Evolutionary conservation across 805 yeast genomes (phyloP).

Genomic region (Starmerella vaccinii): DNA sequence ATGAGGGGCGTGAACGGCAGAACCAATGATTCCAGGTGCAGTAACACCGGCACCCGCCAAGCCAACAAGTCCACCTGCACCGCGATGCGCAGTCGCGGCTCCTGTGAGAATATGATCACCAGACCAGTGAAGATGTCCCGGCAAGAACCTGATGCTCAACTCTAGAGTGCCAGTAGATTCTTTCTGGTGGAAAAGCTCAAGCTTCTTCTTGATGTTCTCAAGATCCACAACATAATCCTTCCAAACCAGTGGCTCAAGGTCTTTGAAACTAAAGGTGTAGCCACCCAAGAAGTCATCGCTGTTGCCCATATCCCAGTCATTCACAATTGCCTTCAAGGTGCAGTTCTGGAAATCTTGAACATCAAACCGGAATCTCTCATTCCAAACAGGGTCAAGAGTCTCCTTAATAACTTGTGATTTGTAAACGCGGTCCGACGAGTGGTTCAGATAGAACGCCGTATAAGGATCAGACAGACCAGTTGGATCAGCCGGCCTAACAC

Average conservation of each 20-base stretch:
- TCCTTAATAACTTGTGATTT: slow-evolving; percentile 76
- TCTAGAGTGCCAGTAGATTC: slow-evolving; percentile 54
- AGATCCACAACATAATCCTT: slow-evolving; percentile 45
- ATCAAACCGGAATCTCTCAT: slow-evolving; percentile 44
- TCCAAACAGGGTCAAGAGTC: slow-evolving; percentile 84
- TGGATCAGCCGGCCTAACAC: slow-evolving; percentile 74
- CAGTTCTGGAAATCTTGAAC: slow-evolving; percentile 17
- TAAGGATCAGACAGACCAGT: slow-evolving; percentile 94
- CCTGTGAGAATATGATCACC: slow-evolving; percentile 21
- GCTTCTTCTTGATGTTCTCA: slow-evolving; percentile 33
- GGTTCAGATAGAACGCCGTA: slow-evolving; percentile 57
- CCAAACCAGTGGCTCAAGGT: slow-evolving; percentile 48
- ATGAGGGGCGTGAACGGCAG: slow-evolving; percentile 30
- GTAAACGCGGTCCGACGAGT: slow-evolving; percentile 43
- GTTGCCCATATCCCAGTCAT: slow-evolving; percentile 92
- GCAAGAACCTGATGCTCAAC: slow-evolving; percentile 52
- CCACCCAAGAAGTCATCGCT: slow-evolving; percentile 73
- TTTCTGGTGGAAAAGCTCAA: slow-evolving; percentile 36
- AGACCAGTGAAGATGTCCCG: slow-evolving; percentile 46
- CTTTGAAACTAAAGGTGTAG: slow-evolving; percentile 46
- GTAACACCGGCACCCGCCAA: slow-evolving; percentile 31
- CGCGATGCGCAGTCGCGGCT: slow-evolving; percentile 22
- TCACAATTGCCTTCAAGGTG: slow-evolving; percentile 39
- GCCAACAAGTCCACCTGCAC: slow-evolving; percentile 20
- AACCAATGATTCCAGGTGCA: slow-evolving; percentile 40